A percentile compares a stretch with the other conserved stretches of the same genome.
Evolutionary conservation across 73 alveolate species (phyloP).

Genomic region (Tetrahymena elliotti): DNA sequence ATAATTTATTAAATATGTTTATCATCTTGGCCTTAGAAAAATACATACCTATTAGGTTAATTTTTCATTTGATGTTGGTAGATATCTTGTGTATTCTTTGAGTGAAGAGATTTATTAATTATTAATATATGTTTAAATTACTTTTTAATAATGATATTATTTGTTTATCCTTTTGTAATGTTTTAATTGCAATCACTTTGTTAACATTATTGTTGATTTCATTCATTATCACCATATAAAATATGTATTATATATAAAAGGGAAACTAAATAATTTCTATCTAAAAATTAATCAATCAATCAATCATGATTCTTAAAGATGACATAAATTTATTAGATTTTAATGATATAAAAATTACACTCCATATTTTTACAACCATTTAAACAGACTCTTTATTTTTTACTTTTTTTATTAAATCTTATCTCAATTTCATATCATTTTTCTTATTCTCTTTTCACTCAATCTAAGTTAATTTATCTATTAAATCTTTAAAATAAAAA

Average conservation of each 20-base stretch:
- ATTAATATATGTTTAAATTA: not conserved
- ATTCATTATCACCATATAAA: not conserved
- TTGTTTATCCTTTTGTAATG: not conserved
- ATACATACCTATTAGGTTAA: not conserved
- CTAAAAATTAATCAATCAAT: not conserved
- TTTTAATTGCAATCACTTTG: not conserved
- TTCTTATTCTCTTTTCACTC: no score
- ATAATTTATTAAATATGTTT: no score
- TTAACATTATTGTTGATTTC: not conserved
- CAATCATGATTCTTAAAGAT: no score
- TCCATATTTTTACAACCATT: not conserved
- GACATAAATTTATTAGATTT: no score
- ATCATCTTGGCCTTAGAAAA: not conserved
- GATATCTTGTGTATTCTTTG: not conserved
- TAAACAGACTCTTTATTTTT: not conserved
- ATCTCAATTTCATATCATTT: not conserved
- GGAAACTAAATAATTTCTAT: not conserved
- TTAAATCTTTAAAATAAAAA: not conserved
- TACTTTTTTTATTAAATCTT: not conserved
- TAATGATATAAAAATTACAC: not conserved
- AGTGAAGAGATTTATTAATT: not conserved
- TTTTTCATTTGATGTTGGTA: not conserved
- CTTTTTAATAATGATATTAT: not conserved
- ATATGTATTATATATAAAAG: no score
- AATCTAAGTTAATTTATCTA: not conserved